Evolutionary conservation across 2,329 filamentous ascomycete species (phyloP).

Genomic region (Canariomyces notabilis): DNA sequence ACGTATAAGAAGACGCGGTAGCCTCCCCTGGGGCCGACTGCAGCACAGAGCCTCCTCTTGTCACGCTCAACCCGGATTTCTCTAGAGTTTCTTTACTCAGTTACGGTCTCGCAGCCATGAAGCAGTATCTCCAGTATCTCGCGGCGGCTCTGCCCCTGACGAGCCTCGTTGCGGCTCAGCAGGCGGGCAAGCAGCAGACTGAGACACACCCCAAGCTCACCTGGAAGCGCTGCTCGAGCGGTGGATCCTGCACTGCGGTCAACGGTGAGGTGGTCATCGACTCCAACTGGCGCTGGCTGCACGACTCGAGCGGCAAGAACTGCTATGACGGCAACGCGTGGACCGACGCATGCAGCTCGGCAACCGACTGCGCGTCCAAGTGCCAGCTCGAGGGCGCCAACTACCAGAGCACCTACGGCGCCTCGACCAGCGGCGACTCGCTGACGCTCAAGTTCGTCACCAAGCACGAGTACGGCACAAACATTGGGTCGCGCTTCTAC

Average conservation of each 20-base stretch:
- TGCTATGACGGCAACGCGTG: constrained; percentile 44
- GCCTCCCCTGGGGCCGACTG: neutral
- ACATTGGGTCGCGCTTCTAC: constrained; percentile 49
- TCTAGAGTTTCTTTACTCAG: constrained; percentile 1
- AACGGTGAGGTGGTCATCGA: constrained; percentile 44
- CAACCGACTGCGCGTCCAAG: constrained; percentile 38
- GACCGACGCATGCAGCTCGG: constrained; percentile 35
- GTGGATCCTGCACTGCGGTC: constrained; percentile 25
- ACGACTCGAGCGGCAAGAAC: constrained; percentile 39
- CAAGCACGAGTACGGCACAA: constrained; percentile 39
- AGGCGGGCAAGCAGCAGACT: constrained; percentile 15
- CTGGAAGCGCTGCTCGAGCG: constrained; percentile 25
- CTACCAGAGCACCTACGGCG: constrained; percentile 42
- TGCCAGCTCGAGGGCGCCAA: constrained; percentile 45
- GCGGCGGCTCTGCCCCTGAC: constrained; percentile 19
- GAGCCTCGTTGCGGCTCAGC: constrained; percentile 15
- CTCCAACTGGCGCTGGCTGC: constrained; percentile 52
- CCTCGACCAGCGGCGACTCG: constrained; percentile 40
- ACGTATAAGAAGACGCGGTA: constrained; percentile 1
- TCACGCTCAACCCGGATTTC: neutral
- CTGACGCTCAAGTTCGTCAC: constrained; percentile 49
- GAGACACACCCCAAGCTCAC: constrained; percentile 17
- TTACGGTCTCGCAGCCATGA: constrained; percentile 9
- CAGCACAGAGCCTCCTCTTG: neutral
- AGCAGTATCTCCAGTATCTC: constrained; percentile 23